Base-by-base conservation (phyloP, 768 basidiomycete species). In the Termitomyces sp. region DNA sequence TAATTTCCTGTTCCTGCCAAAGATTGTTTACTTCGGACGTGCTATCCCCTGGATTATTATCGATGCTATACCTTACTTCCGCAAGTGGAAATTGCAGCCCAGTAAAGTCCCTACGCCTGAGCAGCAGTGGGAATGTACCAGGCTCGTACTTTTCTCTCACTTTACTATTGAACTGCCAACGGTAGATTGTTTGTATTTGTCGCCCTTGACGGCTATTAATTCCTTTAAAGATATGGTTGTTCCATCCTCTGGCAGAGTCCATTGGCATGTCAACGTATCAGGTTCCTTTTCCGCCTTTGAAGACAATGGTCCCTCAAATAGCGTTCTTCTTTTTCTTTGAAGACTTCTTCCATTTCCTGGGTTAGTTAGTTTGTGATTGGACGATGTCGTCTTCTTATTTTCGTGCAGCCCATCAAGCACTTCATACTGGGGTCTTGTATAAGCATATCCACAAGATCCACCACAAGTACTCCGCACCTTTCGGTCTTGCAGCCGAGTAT, bases 1-100 rank as follows among this genome's bases (percentile, higher is more conserved):
- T 30, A 8, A 28, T 9, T 26, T 48, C 28, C 13, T 57, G 3
- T 60, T 9, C 7, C 1, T 42, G 12, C 26, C 26, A 13, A 40
- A 97, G 95, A 73, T 94, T 66, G 92, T 98, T 9, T 99, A 99
- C 76, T 99, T 99, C 68, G 97, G 96, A 40, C 90, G 97, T 24
- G 87, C 88, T 62, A 71, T 98, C 18, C 97, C 95, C 0, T 97
- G 94, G 92, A 88, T 98, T 64, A 90, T 97, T 72, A 87, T 98
- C 69, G 97, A 99, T 73, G 77, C 86, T 2, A 92, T 94, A 35
- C 94, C 94, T 1, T 98, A 93, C 76, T 99, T 98, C 76, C 82
- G 83, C 48, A 80, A 83, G 72, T 98, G 91, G 91, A 98, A 98
- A 72, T 78, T 98, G 4, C 96, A 98, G 69, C 86, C 92, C 4